These are phyloP conservation scores for Hymenoscyphus linearis DNA, from an alignment of 2,329 filamentous ascomycete genomes.

Conservation along the genomic window DNA sequence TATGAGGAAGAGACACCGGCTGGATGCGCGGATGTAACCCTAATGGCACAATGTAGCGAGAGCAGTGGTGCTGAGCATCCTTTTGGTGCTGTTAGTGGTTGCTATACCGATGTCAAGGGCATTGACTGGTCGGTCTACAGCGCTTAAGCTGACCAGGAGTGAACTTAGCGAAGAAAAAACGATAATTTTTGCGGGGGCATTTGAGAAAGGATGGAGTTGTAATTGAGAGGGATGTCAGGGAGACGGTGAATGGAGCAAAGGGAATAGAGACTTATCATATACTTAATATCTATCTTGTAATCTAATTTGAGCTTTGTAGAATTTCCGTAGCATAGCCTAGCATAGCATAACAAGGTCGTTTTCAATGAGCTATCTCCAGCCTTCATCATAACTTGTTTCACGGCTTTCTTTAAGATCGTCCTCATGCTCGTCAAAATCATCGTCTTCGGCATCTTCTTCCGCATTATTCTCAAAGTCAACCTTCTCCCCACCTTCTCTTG, in stretches of 20 bases:
- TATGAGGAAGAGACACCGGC: slow-evolving; percentile 34
- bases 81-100: slow-evolving; percentile 35
- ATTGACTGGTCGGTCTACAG: slow-evolving; percentile 36
- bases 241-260: not conserved
- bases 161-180: not conserved
- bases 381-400: not conserved
- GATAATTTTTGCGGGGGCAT: too few relatives aligned
- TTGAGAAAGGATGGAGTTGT: not conserved
- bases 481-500: slow-evolving; percentile 18
- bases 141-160: not conserved
- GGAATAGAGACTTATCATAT: not conserved
- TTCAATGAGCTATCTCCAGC: not conserved
- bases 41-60: slow-evolving; percentile 41
- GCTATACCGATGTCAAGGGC: slow-evolving; percentile 38
- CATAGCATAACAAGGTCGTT: not conserved
- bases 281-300: not conserved
- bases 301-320: not conserved
- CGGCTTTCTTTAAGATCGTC: not conserved
- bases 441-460: slow-evolving; percentile 7
- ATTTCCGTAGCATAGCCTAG: slow-evolving; percentile 1
- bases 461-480: slow-evolving; percentile 16
- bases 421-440: not conserved
- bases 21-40: slow-evolving; percentile 35
- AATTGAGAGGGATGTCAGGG: not conserved
- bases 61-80: slow-evolving; percentile 37